Evolutionary conservation across 768 basidiomycete genomes (phyloP).

Genomic region (Boletellus ananas): DNA sequence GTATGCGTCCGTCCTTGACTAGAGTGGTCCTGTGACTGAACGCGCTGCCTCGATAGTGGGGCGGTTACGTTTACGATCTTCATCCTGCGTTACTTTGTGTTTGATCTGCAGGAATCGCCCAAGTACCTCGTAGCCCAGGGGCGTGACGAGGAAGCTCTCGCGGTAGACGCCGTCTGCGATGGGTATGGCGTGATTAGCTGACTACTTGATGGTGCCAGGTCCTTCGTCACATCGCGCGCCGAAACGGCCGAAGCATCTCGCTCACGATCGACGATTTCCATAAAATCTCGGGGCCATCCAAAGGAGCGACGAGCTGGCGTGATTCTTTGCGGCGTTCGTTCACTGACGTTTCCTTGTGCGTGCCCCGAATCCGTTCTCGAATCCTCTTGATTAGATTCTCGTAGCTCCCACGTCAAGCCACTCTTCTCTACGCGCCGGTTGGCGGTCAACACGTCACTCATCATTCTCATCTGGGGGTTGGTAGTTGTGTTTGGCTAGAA

Average conservation of each 20-base stretch:
- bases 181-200: too few relatives aligned
- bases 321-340: constrained; percentile 33
- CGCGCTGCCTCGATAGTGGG: constrained; percentile 30
- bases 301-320: constrained; percentile 12
- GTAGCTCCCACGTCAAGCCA: constrained; percentile 46
- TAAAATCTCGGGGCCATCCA: constrained; percentile 23
- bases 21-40: constrained; percentile 2
- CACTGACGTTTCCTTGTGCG: constrained; percentile 40
- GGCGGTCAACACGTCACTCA: constrained; percentile 44
- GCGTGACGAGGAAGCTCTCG: constrained; percentile 52
- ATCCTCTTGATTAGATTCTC: not conserved
- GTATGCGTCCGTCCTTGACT: constrained; percentile 10
- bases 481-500: constrained; percentile 4
- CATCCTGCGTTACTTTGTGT: constrained; percentile 51
- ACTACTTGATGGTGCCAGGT: constrained; percentile 29
- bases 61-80: constrained; percentile 50
- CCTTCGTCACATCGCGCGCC: constrained; percentile 44
- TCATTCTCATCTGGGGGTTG: constrained; percentile 51
- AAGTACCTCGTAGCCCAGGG: constrained; percentile 59
- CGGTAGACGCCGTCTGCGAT: constrained; percentile 24
- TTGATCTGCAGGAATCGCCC: constrained; percentile 58
- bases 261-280: constrained; percentile 45
- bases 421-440: constrained; percentile 45
- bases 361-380: not conserved
- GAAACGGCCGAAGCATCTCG: constrained; percentile 43